Conservation (phyloP, 2,329 filamentous ascomycete species). For the Periglandula ipomoeae region DNA sequence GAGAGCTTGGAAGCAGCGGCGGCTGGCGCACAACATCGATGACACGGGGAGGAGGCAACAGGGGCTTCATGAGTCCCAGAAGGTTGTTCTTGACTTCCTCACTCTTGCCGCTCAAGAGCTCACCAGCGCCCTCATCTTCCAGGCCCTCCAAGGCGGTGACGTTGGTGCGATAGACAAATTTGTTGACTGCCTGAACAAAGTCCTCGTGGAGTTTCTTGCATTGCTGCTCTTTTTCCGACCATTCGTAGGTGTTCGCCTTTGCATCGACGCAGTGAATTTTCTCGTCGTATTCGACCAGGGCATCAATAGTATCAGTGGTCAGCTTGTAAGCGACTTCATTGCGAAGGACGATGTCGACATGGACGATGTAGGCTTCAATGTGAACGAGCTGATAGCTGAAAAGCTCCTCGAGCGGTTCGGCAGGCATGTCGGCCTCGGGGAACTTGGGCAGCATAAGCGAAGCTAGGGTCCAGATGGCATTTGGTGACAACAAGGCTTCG, state of each 20-base stretch:
- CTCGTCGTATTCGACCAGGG: slow-evolving; percentile 91
- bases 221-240: slow-evolving; percentile 93
- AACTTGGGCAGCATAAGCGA: slow-evolving; percentile 89
- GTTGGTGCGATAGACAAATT: slow-evolving; percentile 87
- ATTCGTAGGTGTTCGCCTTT: slow-evolving; percentile 82
- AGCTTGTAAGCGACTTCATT: slow-evolving; percentile 98
- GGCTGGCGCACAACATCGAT: slow-evolving; percentile 84
- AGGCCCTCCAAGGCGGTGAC: slow-evolving; percentile 86
- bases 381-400: slow-evolving; percentile 92
- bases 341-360: slow-evolving; percentile 96
- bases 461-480: slow-evolving; percentile 90
- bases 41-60: slow-evolving; percentile 78
- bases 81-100: slow-evolving; percentile 89
- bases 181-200: slow-evolving; percentile 94
- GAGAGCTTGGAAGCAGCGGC: slow-evolving; percentile 76
- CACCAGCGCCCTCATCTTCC: slow-evolving; percentile 91
- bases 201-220: slow-evolving; percentile 96
- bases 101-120: slow-evolving; percentile 82
- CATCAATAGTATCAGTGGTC: slow-evolving; percentile 86
- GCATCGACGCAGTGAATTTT: slow-evolving; percentile 88
- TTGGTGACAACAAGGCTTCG: slow-evolving; percentile 80
- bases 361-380: slow-evolving; percentile 94
- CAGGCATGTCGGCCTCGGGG: slow-evolving; percentile 73
- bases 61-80: slow-evolving; percentile 74
- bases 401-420: slow-evolving; percentile 77